phyloP scores from a whole-genome alignment of 495 filamentous ascomycete species.

The Pseudevernia furfuracea region DNA sequence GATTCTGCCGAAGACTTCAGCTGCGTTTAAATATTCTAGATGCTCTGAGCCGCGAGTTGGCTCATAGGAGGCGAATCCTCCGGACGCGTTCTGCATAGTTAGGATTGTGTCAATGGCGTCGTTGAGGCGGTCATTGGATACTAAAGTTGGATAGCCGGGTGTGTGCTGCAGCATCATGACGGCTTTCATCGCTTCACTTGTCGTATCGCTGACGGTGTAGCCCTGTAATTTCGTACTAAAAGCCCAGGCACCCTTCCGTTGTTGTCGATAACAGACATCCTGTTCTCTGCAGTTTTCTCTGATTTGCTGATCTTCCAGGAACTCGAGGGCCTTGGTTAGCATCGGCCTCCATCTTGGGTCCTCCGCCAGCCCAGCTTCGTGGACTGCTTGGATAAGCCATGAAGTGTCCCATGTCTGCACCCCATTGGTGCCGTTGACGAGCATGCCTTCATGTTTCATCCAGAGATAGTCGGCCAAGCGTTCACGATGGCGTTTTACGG shows the following conservation, averaged over 20 bases:
- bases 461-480: conserved; percentile 80
- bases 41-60: conserved; percentile 65
- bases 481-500: conserved; percentile 71
- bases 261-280: conserved; percentile 79
- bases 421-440: conserved; percentile 92
- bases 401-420: conserved; percentile 95
- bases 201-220: conserved; percentile 91
- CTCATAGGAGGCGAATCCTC: conserved; percentile 89
- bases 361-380: conserved; percentile 68
- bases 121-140: conserved; percentile 67
- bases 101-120: conserved; percentile 86
- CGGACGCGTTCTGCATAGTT: conserved; percentile 83
- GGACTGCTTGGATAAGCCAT: conserved; percentile 74
- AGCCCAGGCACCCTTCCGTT: conserved; percentile 87
- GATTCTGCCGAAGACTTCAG: conserved; percentile 92
- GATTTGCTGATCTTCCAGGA: conserved; percentile 87
- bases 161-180: conserved; percentile 77
- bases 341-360: conserved; percentile 75
- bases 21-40: conserved; percentile 83
- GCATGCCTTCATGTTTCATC: conserved; percentile 87
- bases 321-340: conserved; percentile 74
- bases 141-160: conserved; percentile 63
- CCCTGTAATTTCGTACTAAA: conserved; percentile 90
- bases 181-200: conserved; percentile 81
- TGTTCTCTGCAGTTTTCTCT: conserved; percentile 74